These are phyloP conservation scores for Saccharum officinarum DNA, from an alignment of 176 grass and related monocot species.

Conservation along the genomic window DNA sequence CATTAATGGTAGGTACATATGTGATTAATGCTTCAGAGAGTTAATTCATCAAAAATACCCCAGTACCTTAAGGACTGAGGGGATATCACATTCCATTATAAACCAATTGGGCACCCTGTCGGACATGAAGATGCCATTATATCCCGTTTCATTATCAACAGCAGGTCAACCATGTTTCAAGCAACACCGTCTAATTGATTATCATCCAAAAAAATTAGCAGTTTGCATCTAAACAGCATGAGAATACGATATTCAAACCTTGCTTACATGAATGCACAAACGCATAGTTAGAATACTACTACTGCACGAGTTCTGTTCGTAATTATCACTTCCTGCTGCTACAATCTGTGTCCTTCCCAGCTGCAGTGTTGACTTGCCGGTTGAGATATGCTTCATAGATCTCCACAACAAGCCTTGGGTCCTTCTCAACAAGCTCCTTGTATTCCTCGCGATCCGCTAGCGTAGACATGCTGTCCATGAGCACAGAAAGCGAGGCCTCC, in stretches of 20 bases:
- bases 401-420: conserved; percentile 90
- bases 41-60: neutral
- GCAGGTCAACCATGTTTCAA: neutral
- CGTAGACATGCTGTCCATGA: conserved; percentile 76
- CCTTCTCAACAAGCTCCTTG: conserved; percentile 86
- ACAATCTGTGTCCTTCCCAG: conserved; percentile 47
- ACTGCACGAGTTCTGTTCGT: neutral
- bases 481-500: conserved; percentile 65
- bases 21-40: neutral
- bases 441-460: conserved; percentile 78
- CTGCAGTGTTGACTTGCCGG: conserved; percentile 72
- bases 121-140: neutral
- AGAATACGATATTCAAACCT: conserved; percentile 9
- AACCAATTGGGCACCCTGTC: neutral
- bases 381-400: conserved; percentile 88
- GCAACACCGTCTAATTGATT: neutral
- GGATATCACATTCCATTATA: neutral
- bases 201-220: neutral
- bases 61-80: neutral
- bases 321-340: conserved; percentile 33
- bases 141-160: neutral
- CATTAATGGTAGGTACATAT: too few relatives aligned
- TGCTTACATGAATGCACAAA: conserved; percentile 3
- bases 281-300: neutral
- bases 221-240: neutral